Percentiles rank a stretch among this genome's conserved stretches.
These are phyloP conservation scores for Tardiomyces blankii DNA, from an alignment of 1,139 yeast species.

Conservation along the genomic window DNA sequence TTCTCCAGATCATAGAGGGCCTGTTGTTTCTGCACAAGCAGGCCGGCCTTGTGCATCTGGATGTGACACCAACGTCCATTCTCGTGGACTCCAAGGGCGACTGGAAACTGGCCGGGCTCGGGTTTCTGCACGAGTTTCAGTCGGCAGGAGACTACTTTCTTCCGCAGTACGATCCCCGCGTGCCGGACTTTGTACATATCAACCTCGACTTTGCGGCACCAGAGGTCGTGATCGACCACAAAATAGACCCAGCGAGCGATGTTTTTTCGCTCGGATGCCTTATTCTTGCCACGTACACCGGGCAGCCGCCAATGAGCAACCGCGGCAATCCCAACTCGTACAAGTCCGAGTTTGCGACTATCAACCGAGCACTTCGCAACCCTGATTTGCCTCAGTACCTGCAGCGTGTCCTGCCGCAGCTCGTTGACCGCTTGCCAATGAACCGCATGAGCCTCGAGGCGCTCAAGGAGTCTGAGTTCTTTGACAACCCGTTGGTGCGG, in stretches of 20 bases:
- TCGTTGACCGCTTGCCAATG: slow-evolving; percentile 31
- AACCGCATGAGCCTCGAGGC: slow-evolving; percentile 34
- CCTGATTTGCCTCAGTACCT: slow-evolving; percentile 26
- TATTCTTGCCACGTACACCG: slow-evolving; percentile 48
- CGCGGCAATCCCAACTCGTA: slow-evolving; percentile 26
- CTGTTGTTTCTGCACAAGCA: slow-evolving; percentile 71
- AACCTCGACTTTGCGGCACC: slow-evolving; percentile 73
- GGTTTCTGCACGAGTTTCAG: slow-evolving; percentile 34
- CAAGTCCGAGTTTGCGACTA: slow-evolving; percentile 20
- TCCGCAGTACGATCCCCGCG: slow-evolving; percentile 58
- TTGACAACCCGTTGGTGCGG: slow-evolving; percentile 74
- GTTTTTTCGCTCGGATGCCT: slow-evolving; percentile 74
- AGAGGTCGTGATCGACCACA: slow-evolving; percentile 50
- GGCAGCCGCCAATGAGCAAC: slow-evolving; percentile 29
- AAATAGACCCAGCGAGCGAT: slow-evolving; percentile 60
- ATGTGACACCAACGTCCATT: slow-evolving; percentile 68
- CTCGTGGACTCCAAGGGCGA: slow-evolving; percentile 78
- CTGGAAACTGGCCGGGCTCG: slow-evolving; percentile 83
- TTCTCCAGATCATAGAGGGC: slow-evolving; percentile 68
- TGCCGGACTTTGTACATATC: slow-evolving; percentile 61
- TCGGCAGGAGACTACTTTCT: slow-evolving; percentile 39
- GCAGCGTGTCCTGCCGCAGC: slow-evolving; percentile 27
- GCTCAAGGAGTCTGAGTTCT: slow-evolving; percentile 47
- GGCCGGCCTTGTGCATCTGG: slow-evolving; percentile 66
- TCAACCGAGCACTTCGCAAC: slow-evolving; percentile 27